Conservation (phyloP, 2,329 filamentous ascomycete genomes). For the Chaetothyriales sp. region DNA sequence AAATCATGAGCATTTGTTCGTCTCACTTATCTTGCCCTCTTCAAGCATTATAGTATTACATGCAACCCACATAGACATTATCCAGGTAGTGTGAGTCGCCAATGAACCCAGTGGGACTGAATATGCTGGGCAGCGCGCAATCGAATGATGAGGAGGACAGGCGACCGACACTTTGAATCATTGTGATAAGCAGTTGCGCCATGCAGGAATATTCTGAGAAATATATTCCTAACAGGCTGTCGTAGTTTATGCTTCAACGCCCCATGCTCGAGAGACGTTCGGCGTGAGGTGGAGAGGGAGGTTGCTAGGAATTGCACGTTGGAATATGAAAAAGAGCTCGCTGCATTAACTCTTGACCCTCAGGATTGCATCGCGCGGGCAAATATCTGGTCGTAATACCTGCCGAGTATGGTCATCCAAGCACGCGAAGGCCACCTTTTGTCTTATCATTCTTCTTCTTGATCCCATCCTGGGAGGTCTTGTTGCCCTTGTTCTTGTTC, state of each 20-base stretch:
- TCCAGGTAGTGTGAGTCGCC: not conserved
- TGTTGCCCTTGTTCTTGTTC: constrained; percentile 27
- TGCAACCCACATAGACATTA: not conserved
- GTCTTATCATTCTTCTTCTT: constrained; percentile 32
- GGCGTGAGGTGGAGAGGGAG: not conserved
- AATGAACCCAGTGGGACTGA: not conserved
- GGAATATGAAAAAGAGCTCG: not conserved
- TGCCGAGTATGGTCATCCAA: constrained; percentile 22
- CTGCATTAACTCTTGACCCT: no score
- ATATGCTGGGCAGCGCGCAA: not conserved
- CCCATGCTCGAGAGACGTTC: not conserved
- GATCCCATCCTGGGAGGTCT: constrained; percentile 30
- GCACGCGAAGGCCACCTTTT: constrained; percentile 30
- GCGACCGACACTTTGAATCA: no score
- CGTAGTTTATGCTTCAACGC: not conserved
- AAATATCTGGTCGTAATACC: not conserved
- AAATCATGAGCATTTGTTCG: no score
- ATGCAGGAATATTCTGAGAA: not conserved
- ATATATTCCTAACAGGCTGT: not conserved
- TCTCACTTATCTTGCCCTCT: no score
- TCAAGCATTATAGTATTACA: not conserved
- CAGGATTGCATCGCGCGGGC: no score
- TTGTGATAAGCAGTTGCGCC: no score
- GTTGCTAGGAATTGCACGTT: not conserved
- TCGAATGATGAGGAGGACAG: no score